Evolutionary conservation across 2,329 filamentous ascomycete genomes (phyloP).

Genomic region (Chaetomiaceae sp.): DNA sequence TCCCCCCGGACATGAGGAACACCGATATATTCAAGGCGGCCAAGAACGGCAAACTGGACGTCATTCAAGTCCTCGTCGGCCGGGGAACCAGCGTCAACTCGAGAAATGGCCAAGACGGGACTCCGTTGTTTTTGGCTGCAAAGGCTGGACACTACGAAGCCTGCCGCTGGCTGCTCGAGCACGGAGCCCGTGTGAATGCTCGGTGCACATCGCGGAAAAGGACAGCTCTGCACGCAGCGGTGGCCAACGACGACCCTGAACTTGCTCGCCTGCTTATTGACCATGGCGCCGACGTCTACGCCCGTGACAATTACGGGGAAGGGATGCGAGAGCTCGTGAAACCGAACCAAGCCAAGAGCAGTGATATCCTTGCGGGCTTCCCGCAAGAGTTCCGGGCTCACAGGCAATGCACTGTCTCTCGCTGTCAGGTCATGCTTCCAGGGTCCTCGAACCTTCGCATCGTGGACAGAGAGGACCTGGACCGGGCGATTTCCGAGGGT

Average conservation of each 20-base stretch:
- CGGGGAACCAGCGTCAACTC: background rate
- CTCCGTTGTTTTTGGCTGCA: background rate
- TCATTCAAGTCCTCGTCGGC: background rate
- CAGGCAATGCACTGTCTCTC: no score
- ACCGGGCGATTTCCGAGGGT: no score
- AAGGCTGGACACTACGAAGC: background rate
- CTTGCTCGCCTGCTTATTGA: background rate
- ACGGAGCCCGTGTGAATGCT: background rate
- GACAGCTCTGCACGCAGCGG: background rate
- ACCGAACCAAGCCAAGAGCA: no score
- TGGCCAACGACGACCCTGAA: background rate
- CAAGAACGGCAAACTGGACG: background rate
- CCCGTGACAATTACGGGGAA: background rate
- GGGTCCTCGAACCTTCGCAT: no score
- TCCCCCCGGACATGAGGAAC: background rate
- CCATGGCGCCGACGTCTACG: background rate
- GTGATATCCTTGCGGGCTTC: no score
- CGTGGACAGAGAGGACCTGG: no score
- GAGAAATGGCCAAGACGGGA: background rate
- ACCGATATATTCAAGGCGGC: background rate
- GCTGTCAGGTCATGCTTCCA: no score
- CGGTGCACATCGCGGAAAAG: background rate
- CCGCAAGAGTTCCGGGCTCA: no score
- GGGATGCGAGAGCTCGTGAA: no score
- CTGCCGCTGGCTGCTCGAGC: background rate